Evolutionary conservation across 371 early-diverging fungal species (phyloP), one percentile per base, ranked within the genome.

Genomic region (Lichtheimia corymbifera): DNA sequence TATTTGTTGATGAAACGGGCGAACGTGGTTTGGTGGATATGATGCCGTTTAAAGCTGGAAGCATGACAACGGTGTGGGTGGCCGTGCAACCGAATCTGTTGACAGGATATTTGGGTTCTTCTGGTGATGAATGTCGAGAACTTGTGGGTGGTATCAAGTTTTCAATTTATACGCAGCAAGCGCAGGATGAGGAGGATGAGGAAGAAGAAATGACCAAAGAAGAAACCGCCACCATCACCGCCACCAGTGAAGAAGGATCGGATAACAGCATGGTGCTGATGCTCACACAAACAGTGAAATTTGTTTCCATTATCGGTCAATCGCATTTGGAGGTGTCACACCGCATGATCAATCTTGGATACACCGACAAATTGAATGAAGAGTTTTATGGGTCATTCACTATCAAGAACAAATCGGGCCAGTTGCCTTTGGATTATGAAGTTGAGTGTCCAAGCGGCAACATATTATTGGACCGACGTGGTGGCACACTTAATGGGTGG

Each of bases 121-220:
- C 71, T 5, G 77, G 72, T 17, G 83, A 79, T 20, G 91, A 91
- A 44, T 86, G 84, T 44, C 83, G 93, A 30, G 86, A 83, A 27
- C 77, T 93, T 43, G 88, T 93, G 14, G 95, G 95, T 55, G 95
- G 94, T 22, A 84, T 95, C 59, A 84, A 86, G 61, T 94, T 94
- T 59, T 70, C 86, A 0, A 78, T 89, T 0, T 84, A 68, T 59
- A 73, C 81, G 15, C 78, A 80, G 22, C 83, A 89, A n/a, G 72
- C 71, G 22, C 43, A 35, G 11, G 53, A 52, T 11, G 55, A 56
- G 11, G 58, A 50, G 9, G 69, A 57, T 11, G 57, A 68, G 4
- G 44, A 50, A 50, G 50, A 22, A 50, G 24, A 24, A 50, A 24
- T 17, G 24, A 50, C 22, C 22, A 50, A 44, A 47, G 47, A 47